Percentiles rank a stretch among this genome's conserved stretches.
phyloP scores from a whole-genome alignment of 2,329 filamentous ascomycete species.

The Allantophomopsis lycopodina region DNA sequence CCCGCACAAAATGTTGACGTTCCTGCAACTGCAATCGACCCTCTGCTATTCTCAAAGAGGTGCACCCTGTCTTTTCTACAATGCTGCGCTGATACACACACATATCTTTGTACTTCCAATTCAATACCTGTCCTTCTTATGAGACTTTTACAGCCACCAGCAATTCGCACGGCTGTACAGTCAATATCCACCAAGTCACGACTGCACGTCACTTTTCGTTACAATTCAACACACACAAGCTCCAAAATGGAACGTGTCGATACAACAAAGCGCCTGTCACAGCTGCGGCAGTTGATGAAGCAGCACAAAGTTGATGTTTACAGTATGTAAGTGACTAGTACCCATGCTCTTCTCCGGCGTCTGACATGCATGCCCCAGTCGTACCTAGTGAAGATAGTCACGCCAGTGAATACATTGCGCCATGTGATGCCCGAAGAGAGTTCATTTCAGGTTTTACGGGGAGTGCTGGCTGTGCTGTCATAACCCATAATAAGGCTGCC shows the following conservation, averaged over 20 bases:
- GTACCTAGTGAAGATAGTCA: conserved; percentile 95
- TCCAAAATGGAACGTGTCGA: conserved; percentile 61
- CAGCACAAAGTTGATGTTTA: conserved; percentile 82
- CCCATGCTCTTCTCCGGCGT: conserved; percentile 7
- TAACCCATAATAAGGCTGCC: conserved; percentile 76
- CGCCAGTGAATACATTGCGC: conserved; percentile 94
- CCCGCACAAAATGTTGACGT: no score
- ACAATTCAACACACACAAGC: conserved; percentile 4
- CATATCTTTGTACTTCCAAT: no score
- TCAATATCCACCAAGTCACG: no score
- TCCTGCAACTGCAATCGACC: no score
- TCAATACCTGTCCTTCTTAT: no score
- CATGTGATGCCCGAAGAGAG: conserved; percentile 82
- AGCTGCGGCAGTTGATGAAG: conserved; percentile 76
- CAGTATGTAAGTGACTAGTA: conserved; percentile 40
- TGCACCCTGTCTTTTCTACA: no score
- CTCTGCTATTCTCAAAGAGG: no score
- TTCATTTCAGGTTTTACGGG: conserved; percentile 92
- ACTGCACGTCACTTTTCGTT: conserved; percentile 1
- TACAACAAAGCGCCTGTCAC: conserved; percentile 62
- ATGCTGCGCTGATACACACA: no score
- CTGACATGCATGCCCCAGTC: conserved; percentile 39
- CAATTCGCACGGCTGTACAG: no score
- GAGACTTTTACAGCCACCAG: no score
- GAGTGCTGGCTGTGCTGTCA: conserved; percentile 83